These are phyloP conservation scores for Myriosclerotinia scirpicola DNA, from an alignment of 2,329 filamentous ascomycete species.

Conservation along the genomic window DNA sequence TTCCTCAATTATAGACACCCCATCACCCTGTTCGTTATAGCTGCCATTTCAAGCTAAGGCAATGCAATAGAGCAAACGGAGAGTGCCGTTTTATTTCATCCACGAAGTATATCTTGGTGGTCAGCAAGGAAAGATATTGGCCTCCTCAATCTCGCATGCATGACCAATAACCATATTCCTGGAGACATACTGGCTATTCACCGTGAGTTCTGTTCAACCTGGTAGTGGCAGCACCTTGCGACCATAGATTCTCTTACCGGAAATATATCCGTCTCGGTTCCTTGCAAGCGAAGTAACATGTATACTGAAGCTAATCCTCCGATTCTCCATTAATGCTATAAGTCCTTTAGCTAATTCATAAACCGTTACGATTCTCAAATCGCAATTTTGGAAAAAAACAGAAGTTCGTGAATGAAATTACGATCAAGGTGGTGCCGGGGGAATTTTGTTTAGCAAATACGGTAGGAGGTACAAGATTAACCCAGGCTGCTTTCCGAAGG, in stretches of 20 bases:
- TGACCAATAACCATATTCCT: conserved; percentile 15
- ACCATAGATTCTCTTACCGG: conserved; percentile 5
- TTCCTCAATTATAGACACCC: neutral
- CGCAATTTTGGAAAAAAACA: neutral
- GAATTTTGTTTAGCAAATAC: conserved; percentile 14
- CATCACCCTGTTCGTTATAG: neutral
- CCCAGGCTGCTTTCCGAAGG: conserved; percentile 12
- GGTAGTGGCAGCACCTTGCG: conserved; percentile 6
- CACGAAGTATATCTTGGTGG: conserved; percentile 2
- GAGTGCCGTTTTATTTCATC: neutral
- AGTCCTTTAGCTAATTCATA: neutral
- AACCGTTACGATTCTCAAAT: neutral
- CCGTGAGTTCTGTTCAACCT: neutral
- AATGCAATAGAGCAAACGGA: neutral
- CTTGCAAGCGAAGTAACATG: conserved; percentile 2
- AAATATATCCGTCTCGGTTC: conserved; percentile 2
- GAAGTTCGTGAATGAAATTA: neutral
- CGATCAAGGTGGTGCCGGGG: conserved; percentile 5
- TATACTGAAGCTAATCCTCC: conserved; percentile 7
- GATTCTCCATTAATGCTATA: neutral
- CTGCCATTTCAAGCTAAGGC: neutral
- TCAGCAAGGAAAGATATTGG: conserved; percentile 1
- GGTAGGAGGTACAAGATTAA: conserved; percentile 9
- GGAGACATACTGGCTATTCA: conserved; percentile 4
- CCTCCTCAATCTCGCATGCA: neutral